Conservation (phyloP, 2,329 filamentous ascomycete genomes). For the Dactylonectria estremocensis region DNA sequence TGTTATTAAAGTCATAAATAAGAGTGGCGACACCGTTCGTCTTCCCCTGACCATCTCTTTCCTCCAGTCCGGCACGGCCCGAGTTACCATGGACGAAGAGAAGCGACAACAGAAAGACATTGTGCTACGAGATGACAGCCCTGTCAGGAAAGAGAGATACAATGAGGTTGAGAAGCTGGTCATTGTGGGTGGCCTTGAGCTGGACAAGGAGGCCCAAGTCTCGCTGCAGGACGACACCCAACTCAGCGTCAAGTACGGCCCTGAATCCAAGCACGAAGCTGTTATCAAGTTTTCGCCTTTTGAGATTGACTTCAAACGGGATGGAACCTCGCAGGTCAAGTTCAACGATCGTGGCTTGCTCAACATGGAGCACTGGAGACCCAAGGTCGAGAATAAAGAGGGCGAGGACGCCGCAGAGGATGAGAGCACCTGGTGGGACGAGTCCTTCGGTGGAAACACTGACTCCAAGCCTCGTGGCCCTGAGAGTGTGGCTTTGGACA, state of each 20-base stretch:
- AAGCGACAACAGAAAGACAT: constrained; percentile 91
- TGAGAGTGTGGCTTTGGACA: constrained; percentile 91
- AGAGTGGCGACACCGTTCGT: constrained; percentile 76
- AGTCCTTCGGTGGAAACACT: constrained; percentile 94
- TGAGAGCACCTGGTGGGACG: constrained; percentile 98
- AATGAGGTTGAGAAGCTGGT: constrained; percentile 92
- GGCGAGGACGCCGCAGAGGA: constrained; percentile 75
- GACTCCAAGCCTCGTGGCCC: constrained; percentile 96
- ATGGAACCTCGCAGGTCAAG: constrained; percentile 85
- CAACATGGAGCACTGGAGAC: constrained; percentile 96
- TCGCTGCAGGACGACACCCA: constrained; percentile 76
- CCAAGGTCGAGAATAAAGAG: constrained; percentile 79
- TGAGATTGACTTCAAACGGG: constrained; percentile 86
- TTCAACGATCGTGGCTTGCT: constrained; percentile 92
- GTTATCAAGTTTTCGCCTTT: constrained; percentile 89
- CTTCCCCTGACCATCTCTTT: constrained; percentile 91
- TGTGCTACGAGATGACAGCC: constrained; percentile 86
- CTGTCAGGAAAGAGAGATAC: constrained; percentile 91
- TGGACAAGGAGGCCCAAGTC: constrained; percentile 80
- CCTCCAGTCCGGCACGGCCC: constrained; percentile 88
- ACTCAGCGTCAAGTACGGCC: constrained; percentile 85
- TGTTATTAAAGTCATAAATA: constrained; percentile 84
- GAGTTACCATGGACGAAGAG: constrained; percentile 93
- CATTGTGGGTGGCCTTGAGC: constrained; percentile 83
- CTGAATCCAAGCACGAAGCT: constrained; percentile 82